Evolutionary conservation across 306 rosid species (phyloP).

Genomic region (Acacia acuminata): DNA sequence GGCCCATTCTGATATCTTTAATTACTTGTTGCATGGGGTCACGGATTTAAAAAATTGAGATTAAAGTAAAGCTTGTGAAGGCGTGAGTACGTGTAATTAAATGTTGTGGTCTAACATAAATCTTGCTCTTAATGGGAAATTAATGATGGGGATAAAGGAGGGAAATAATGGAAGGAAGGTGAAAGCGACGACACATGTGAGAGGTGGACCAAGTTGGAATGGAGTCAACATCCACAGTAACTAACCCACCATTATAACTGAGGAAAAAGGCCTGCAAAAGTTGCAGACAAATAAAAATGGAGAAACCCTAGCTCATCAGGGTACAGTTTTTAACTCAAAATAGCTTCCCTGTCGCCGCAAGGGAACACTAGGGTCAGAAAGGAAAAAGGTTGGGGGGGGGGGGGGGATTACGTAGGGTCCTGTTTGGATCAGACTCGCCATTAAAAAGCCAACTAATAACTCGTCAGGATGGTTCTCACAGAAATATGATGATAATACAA

Average conservation of each 20-base stretch:
- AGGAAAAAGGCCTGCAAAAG: constrained; percentile 51
- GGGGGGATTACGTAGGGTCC: neutral
- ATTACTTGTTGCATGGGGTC: neutral
- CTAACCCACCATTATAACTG: constrained; percentile 34
- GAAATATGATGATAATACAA: neutral
- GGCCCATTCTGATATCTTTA: neutral
- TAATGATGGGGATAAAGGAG: constrained; percentile 28
- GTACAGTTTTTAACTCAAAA: neutral
- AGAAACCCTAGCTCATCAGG: constrained; percentile 46
- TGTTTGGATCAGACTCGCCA: constrained; percentile 35
- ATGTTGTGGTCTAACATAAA: neutral
- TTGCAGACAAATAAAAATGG: constrained; percentile 40
- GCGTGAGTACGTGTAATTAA: neutral
- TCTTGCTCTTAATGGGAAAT: constrained; percentile 26
- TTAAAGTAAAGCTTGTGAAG: neutral
- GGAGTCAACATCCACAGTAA: constrained; percentile 65
- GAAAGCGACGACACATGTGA: constrained; percentile 42
- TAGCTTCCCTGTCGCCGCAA: constrained; percentile 29
- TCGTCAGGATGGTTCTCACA: constrained; percentile 25
- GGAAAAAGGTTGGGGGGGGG: neutral
- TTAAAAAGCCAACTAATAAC: constrained; percentile 38
- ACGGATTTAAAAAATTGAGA: neutral
- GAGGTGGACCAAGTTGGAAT: constrained; percentile 36
- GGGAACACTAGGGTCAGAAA: constrained; percentile 43
- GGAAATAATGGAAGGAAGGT: constrained; percentile 26